A percentile compares a stretch with the other conserved stretches of the same genome.
Conservation (phyloP, 805 yeast species). For the Sugiyamaella lignohabitans region DNA sequence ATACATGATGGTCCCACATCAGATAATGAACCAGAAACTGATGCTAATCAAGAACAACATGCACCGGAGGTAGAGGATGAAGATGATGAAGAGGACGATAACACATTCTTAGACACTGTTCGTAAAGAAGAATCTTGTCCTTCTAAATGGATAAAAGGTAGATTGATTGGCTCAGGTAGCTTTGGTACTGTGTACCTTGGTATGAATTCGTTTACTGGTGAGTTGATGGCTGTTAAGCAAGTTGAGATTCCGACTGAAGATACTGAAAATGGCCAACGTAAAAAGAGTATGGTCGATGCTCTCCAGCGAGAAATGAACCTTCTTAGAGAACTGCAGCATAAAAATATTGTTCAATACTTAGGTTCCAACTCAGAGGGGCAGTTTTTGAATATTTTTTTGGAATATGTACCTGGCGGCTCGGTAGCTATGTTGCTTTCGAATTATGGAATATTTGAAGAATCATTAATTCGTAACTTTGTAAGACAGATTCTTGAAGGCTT, state of each 20-base stretch:
- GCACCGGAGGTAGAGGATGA: background rate
- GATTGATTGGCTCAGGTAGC: slow-evolving; percentile 88
- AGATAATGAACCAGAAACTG: background rate
- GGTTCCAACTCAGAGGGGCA: slow-evolving; percentile 78
- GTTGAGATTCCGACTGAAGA: slow-evolving; percentile 56
- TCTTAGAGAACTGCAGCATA: slow-evolving; percentile 75
- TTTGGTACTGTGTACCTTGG: slow-evolving; percentile 93
- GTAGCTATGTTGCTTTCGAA: slow-evolving; percentile 62
- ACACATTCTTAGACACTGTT: slow-evolving; percentile 35
- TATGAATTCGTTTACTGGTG: slow-evolving; percentile 87
- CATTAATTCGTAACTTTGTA: slow-evolving; percentile 62
- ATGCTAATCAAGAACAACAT: background rate
- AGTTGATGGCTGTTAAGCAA: slow-evolving; percentile 94
- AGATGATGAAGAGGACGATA: slow-evolving; percentile 28
- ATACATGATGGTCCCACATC: background rate
- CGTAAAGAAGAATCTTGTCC: slow-evolving; percentile 50
- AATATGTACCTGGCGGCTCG: slow-evolving; percentile 69
- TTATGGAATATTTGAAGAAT: slow-evolving; percentile 77
- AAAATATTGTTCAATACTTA: slow-evolving; percentile 83
- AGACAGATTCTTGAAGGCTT: slow-evolving; percentile 72
- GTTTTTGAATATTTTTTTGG: slow-evolving; percentile 70
- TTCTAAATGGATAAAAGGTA: slow-evolving; percentile 85
- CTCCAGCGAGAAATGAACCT: slow-evolving; percentile 70
- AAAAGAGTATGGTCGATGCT: slow-evolving; percentile 64
- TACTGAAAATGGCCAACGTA: slow-evolving; percentile 31